Percentiles rank a stretch among this genome's conserved stretches.
Evolutionary conservation across 352 stramenopile species (phyloP).

Genomic region (Pythium sukuiense): DNA sequence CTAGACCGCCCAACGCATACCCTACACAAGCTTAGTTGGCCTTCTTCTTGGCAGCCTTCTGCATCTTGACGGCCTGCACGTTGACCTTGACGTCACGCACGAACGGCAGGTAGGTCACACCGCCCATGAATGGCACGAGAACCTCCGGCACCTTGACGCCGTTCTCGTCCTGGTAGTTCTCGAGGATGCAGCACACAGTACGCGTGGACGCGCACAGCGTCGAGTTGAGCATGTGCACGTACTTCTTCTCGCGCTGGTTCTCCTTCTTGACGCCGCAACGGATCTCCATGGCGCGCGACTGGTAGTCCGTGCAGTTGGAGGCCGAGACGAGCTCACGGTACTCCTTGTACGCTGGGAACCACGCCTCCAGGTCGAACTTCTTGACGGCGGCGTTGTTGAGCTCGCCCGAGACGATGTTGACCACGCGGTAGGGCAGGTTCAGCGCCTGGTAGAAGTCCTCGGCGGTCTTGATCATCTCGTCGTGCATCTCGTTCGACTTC

Average conservation of each 20-base stretch:
- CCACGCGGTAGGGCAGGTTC: slow-evolving; percentile 97
- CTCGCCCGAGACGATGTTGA: slow-evolving; percentile 98
- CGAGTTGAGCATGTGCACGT: slow-evolving; percentile 99
- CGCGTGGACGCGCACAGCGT: slow-evolving; percentile 98
- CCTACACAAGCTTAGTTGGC: slow-evolving; percentile 41
- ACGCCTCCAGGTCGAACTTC: slow-evolving; percentile 99
- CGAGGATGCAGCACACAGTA: slow-evolving; percentile 98
- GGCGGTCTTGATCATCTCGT: slow-evolving; percentile 90
- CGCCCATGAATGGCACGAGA: slow-evolving; percentile 98
- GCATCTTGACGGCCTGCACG: slow-evolving; percentile 92
- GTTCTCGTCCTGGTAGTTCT: slow-evolving; percentile 98
- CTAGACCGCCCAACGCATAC: slow-evolving; percentile 1
- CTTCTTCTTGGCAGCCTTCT: slow-evolving; percentile 95
- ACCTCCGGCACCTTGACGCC: slow-evolving; percentile 97
- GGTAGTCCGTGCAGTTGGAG: slow-evolving; percentile 99
- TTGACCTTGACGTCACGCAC: slow-evolving; percentile 93
- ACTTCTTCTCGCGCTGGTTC: slow-evolving; percentile 95
- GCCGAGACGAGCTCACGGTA: slow-evolving; percentile 99
- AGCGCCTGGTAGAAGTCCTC: slow-evolving; percentile 99
- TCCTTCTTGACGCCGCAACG: slow-evolving; percentile 96
- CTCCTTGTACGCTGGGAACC: slow-evolving; percentile 98
- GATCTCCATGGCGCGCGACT: slow-evolving; percentile 97
- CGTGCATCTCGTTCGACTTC: slow-evolving; percentile 90
- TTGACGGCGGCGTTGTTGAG: slow-evolving; percentile 99
- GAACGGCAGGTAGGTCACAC: slow-evolving; percentile 98